Base-by-base conservation (phyloP, 495 filamentous ascomycete genomes). In the Parathielavia hyrcaniae region DNA sequence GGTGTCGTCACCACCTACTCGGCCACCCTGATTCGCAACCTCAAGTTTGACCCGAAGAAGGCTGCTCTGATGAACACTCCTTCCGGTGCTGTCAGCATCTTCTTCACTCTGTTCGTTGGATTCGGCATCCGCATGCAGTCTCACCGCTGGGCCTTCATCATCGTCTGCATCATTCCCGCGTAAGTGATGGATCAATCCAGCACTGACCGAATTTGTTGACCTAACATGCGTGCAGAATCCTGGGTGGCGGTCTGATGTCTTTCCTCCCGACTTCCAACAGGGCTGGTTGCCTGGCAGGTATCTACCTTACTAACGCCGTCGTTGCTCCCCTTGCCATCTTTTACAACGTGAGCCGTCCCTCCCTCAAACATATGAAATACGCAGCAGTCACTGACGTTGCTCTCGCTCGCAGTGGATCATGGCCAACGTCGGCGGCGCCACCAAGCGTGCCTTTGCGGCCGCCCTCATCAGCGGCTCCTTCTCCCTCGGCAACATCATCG, bases 401-500 rank as follows among this genome's bases (percentile, higher is more conserved):
- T 35, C 13, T 50, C 9, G 8, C 17, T 26, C 19, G 3, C 51
- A 71, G 69, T 73, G 69, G 71, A 67, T 62, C 11, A 62, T 67
- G 16, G 67, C 70, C 61, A 74, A 74, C 64, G 41, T 72, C n/a
- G 65, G 59, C 48, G 71, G 71, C 4, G 55, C 61, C 20, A 74
- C 71, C 47, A 74, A 74, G 66, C 70, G 70, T 11, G 70, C 71
- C 53, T 72, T 72, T 32, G 68, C 69, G 13, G 64, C 78, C 14
- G 79, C 83, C 19, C 67, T 86, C 19, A 68, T 86, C 39, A 73
- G 77, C 19, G 80, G 75, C 13, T 78, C 77, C 16, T 87, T 86
- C 71, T 81, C 79, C 17, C 64, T 86, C 13, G 85, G 83, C 6
- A 86, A 82, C 61, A 85, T 86, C 60, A 84, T 87, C 64, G 82